Percentiles rank a stretch among this genome's conserved stretches.
phyloP scores from a whole-genome alignment of 1,284 basidiomycete species.

The Ganoderma leucocontextum region DNA sequence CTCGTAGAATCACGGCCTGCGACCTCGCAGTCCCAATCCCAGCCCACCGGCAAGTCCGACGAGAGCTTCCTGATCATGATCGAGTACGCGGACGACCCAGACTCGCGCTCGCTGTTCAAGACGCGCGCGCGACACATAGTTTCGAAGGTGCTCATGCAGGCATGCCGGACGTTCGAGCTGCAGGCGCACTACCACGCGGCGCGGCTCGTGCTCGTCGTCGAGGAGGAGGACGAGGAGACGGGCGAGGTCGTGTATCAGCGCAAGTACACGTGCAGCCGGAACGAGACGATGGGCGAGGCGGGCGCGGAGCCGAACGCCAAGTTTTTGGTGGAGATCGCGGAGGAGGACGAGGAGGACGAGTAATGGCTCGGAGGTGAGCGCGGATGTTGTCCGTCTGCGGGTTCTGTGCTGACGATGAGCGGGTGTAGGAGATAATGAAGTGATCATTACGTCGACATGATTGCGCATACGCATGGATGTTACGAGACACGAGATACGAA shows the following conservation, averaged over 20 bases:
- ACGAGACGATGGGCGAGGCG: conserved; percentile 35
- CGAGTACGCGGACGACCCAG: conserved; percentile 32
- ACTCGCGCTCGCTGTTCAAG: conserved; percentile 36
- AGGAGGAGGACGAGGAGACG: conserved; percentile 27
- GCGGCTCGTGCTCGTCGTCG: conserved; percentile 30
- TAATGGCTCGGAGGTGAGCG: background rate
- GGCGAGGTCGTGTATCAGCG: conserved; percentile 24
- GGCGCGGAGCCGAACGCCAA: conserved; percentile 33
- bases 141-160: conserved; percentile 39
- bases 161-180: conserved; percentile 39
- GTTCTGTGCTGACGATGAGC: background rate
- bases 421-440: background rate
- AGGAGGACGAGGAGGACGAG: conserved; percentile 12
- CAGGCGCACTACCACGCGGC: conserved; percentile 34
- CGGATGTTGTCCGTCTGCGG: background rate
- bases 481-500: background rate
- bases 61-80: conserved; percentile 38
- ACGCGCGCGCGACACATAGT: conserved; percentile 40
- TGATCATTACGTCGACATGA: background rate
- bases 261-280: conserved; percentile 25
- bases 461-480: background rate
- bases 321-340: conserved; percentile 32
- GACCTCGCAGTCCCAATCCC: conserved; percentile 8
- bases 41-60: conserved; percentile 18
- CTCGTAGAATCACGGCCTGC: conserved; percentile 9